phyloP scores from a whole-genome alignment of 495 filamentous ascomycete species.

The Penicillium pulvis region DNA sequence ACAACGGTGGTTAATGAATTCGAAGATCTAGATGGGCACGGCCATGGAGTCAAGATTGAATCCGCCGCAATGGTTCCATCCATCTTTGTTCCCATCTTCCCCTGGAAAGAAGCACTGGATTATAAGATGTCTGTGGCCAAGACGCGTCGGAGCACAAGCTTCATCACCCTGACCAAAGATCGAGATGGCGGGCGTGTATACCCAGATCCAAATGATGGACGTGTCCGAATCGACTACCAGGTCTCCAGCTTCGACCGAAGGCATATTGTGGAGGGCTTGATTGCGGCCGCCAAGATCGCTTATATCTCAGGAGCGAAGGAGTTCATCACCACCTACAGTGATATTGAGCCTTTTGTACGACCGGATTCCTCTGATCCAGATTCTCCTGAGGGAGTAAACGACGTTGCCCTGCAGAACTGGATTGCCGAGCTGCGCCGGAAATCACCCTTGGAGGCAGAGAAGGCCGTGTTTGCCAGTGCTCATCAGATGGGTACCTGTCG shows the following conservation, averaged over 20 bases:
- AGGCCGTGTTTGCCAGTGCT: conserved; percentile 58
- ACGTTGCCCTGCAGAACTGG: conserved; percentile 69
- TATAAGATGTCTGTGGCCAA: conserved; percentile 67
- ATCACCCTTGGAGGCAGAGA: conserved; percentile 49
- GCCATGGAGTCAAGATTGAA: conserved; percentile 85
- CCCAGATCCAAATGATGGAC: conserved; percentile 68
- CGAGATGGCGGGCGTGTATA: conserved; percentile 73
- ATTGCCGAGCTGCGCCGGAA: conserved; percentile 60
- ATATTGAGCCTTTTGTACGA: conserved; percentile 68
- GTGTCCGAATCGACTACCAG: conserved; percentile 65
- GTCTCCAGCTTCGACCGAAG: conserved; percentile 68
- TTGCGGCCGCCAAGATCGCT: conserved; percentile 71
- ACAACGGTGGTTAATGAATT: conserved; percentile 76
- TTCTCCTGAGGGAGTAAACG: conserved; percentile 58
- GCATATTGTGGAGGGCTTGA: conserved; percentile 69
- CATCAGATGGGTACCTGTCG: conserved; percentile 94
- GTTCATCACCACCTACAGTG: conserved; percentile 64
- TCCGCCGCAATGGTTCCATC: conserved; percentile 67
- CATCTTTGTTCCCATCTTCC: conserved; percentile 55
- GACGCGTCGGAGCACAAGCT: conserved; percentile 63
- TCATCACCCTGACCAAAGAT: conserved; percentile 72
- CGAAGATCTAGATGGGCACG: conserved; percentile 78
- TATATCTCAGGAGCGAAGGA: conserved; percentile 77
- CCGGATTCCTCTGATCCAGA: conserved; percentile 34
- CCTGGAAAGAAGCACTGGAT: conserved; percentile 65